These are phyloP conservation scores for Conticribra weissflogii DNA, from an alignment of 108 stramenopile genomes.

Conservation along the genomic window DNA sequence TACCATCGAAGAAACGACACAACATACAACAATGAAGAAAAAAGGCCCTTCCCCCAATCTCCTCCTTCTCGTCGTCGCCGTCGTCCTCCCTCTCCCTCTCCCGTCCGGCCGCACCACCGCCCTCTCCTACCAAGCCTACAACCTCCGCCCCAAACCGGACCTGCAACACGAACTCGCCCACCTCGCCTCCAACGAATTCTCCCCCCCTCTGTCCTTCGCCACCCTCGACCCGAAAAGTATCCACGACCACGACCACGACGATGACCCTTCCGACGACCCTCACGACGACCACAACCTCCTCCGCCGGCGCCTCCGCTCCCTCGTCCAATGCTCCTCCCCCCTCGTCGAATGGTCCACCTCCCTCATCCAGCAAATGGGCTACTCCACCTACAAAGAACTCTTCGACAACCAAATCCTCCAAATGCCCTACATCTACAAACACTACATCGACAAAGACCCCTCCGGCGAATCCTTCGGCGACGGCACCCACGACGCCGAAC, in stretches of 20 bases:
- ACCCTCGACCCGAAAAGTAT: neutral
- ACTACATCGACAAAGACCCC: conserved; percentile 34
- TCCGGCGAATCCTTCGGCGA: conserved; percentile 24
- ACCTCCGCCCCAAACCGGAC: neutral
- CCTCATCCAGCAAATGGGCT: conserved; percentile 19
- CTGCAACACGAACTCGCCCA: neutral
- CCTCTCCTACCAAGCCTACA: neutral
- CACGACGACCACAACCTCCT: neutral
- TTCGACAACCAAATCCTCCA: conserved; percentile 22
- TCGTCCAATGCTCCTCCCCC: conserved; percentile 13
- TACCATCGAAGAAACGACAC: no score
- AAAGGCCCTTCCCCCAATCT: no score
- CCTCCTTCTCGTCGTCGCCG: neutral
- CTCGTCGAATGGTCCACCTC: conserved; percentile 21
- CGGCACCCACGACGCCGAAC: conserved; percentile 9
- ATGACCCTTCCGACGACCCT: neutral
- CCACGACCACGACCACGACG: conserved; percentile 5
- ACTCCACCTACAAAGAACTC: conserved; percentile 18
- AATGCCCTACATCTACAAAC: conserved; percentile 31
- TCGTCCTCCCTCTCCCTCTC: neutral
- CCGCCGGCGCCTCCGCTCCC: neutral
- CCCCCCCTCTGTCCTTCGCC: neutral
- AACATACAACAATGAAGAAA: no score
- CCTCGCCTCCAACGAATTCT: neutral
- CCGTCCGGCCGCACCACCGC: neutral